phyloP scores from a whole-genome alignment of 2,329 filamentous ascomycete genomes.

The Rugonectria rugulosa region DNA sequence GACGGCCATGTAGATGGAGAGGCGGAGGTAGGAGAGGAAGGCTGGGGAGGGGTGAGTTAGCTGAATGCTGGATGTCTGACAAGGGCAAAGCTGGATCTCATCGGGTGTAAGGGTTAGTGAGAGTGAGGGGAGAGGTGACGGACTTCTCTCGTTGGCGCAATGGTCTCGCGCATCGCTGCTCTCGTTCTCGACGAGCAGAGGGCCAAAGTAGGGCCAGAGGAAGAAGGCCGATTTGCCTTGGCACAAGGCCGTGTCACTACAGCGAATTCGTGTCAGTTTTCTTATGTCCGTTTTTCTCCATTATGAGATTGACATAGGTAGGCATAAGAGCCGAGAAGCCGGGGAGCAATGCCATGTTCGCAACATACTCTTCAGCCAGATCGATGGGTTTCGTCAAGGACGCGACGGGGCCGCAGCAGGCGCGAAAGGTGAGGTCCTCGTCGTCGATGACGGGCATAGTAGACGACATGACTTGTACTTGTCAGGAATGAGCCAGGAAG shows the following conservation, averaged over 20 bases:
- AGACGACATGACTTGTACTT: slow-evolving; percentile 25
- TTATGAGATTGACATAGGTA: not conserved
- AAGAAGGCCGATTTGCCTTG: slow-evolving; percentile 53
- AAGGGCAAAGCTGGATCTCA: not conserved
- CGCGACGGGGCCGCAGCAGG: slow-evolving; percentile 50
- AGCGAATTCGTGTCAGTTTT: not conserved
- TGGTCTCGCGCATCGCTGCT: slow-evolving; percentile 79
- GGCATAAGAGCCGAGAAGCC: too few relatives aligned
- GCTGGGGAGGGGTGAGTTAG: slow-evolving; percentile 46
- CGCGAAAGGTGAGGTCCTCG: slow-evolving; percentile 44
- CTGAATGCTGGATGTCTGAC: too few relatives aligned
- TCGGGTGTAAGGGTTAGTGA: too few relatives aligned
- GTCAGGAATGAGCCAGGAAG: too few relatives aligned
- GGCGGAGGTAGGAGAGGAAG: slow-evolving; percentile 89
- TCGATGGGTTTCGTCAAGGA: slow-evolving; percentile 53
- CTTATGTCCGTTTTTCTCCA: not conserved
- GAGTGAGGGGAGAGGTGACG: slow-evolving; percentile 16
- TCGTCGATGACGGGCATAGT: slow-evolving; percentile 36
- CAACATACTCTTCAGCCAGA: slow-evolving; percentile 49
- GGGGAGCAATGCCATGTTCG: not conserved
- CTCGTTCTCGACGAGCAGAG: slow-evolving; percentile 77
- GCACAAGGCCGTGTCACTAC: not conserved
- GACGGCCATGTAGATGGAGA: slow-evolving; percentile 89
- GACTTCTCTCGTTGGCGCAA: slow-evolving; percentile 79
- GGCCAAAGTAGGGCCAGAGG: slow-evolving; percentile 68